Conservation (phyloP, 495 filamentous ascomycete genomes). For the Daldinia loculata region DNA sequence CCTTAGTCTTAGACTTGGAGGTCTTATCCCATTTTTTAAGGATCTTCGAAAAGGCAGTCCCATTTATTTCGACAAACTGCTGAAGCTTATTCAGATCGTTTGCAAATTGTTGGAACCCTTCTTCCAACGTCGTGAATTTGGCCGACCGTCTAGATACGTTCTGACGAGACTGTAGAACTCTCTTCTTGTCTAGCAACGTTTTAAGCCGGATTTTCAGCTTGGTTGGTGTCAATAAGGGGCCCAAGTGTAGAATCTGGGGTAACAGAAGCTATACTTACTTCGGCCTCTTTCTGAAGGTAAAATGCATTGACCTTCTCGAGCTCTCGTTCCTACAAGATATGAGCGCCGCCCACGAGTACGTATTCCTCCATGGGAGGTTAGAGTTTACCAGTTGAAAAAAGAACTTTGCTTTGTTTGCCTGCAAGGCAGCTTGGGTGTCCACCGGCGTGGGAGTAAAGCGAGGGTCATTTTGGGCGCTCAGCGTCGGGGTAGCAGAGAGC, state of each 20-base stretch:
- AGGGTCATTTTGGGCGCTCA: conserved; percentile 75
- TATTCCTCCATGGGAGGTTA: not conserved
- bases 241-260: not conserved
- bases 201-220: conserved; percentile 92
- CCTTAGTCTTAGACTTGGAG: conserved; percentile 97
- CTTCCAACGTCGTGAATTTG: conserved; percentile 90
- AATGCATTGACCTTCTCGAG: conserved; percentile 98
- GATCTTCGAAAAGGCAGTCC: conserved; percentile 96
- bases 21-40: conserved; percentile 99
- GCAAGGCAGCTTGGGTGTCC: conserved; percentile 89
- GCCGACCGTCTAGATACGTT: conserved; percentile 84
- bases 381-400: conserved; percentile 90
- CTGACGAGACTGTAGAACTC: conserved; percentile 79
- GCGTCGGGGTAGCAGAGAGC: conserved; percentile 86
- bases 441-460: conserved; percentile 54
- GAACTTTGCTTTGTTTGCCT: conserved; percentile 97
- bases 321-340: conserved; percentile 78
- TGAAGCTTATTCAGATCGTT: conserved; percentile 96
- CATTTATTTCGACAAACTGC: conserved; percentile 98
- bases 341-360: conserved; percentile 10
- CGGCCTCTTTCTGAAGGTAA: conserved; percentile 97
- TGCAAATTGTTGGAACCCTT: conserved; percentile 96
- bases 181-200: conserved; percentile 94
- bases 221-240: conserved; percentile 19
- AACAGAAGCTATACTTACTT: conserved; percentile 65